Conservation (phyloP, 495 filamentous ascomycete species). For the Copromyces sp. region DNA sequence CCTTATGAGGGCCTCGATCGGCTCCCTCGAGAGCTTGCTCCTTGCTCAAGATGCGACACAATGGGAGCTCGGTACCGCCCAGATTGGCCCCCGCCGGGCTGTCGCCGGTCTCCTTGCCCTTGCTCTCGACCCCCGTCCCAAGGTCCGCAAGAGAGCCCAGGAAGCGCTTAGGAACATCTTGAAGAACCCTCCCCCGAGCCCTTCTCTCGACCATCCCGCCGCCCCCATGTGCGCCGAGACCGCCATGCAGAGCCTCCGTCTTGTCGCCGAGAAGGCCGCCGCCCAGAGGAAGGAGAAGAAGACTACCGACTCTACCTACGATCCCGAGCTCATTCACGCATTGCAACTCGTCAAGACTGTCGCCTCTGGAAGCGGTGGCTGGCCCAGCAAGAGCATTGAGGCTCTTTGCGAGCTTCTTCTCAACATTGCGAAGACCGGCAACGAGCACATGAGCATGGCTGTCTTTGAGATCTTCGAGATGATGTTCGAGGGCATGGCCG, state of each 20-base stretch:
- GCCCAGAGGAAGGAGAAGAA: slow-evolving; percentile 60
- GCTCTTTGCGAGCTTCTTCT: slow-evolving; percentile 79
- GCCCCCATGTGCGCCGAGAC: slow-evolving; percentile 93
- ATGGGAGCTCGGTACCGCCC: slow-evolving; percentile 75
- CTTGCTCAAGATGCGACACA: slow-evolving; percentile 76
- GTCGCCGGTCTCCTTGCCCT: slow-evolving; percentile 77
- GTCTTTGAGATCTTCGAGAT: slow-evolving; percentile 96
- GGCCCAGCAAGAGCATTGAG: slow-evolving; percentile 96
- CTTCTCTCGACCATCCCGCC: slow-evolving; percentile 83
- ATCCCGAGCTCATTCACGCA: slow-evolving; percentile 80
- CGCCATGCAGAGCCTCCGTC: slow-evolving; percentile 63
- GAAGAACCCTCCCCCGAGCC: slow-evolving; percentile 73
- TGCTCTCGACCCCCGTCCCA: slow-evolving; percentile 80
- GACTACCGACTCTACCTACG: slow-evolving; percentile 47
- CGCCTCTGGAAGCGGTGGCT: slow-evolving; percentile 75
- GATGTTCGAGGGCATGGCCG: slow-evolving; percentile 79
- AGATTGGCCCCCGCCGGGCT: slow-evolving; percentile 80
- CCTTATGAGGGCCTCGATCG: slow-evolving; percentile 78
- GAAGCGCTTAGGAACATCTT: slow-evolving; percentile 80
- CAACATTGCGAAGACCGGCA: slow-evolving; percentile 74
- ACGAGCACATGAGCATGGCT: slow-evolving; percentile 89
- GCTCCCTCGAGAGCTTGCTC: slow-evolving; percentile 79
- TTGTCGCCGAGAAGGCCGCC: slow-evolving; percentile 50
- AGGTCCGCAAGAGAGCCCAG: slow-evolving; percentile 89
- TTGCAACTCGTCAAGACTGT: slow-evolving; percentile 85